These are phyloP conservation scores for Trypanosoma vivax DNA, from an alignment of 208 protist species.

Conservation along the genomic window DNA sequence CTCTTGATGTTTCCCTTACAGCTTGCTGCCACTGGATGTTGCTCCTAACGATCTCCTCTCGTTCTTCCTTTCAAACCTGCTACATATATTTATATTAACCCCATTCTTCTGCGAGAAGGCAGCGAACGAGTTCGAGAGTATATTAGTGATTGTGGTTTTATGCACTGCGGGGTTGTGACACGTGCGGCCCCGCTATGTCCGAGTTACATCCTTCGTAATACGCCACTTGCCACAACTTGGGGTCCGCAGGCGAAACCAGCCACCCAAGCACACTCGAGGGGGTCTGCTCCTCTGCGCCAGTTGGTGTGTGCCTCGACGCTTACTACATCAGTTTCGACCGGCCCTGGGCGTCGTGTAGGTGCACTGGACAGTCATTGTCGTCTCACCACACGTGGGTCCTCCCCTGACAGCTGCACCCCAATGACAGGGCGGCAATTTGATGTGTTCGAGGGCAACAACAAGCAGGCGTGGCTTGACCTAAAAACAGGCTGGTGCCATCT, in stretches of 20 bases:
- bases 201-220: too few species aligned
- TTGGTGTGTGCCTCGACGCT: constrained; percentile 11
- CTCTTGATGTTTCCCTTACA: too few species aligned
- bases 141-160: not conserved
- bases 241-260: not conserved
- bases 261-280: not conserved
- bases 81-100: too few species aligned
- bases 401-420: constrained; percentile 20
- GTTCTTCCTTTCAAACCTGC: too few species aligned
- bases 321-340: not conserved
- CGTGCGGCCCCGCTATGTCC: not conserved
- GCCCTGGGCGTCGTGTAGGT: constrained; percentile 3
- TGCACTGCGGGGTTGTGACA: constrained; percentile 6
- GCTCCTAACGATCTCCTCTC: too few species aligned
- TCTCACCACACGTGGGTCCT: constrained; percentile 29
- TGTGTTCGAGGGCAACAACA: constrained; percentile 75
- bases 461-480: constrained; percentile 68
- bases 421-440: constrained; percentile 20
- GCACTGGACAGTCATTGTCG: constrained; percentile 24
- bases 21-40: too few species aligned
- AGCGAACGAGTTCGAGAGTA: too few species aligned
- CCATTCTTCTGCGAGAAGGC: too few species aligned
- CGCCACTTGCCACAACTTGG: too few species aligned
- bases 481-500: constrained; percentile 67
- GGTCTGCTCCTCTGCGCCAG: constrained; percentile 9